Conservation (phyloP, 805 yeast genomes). For the Debaryomyces maramus region DNA sequence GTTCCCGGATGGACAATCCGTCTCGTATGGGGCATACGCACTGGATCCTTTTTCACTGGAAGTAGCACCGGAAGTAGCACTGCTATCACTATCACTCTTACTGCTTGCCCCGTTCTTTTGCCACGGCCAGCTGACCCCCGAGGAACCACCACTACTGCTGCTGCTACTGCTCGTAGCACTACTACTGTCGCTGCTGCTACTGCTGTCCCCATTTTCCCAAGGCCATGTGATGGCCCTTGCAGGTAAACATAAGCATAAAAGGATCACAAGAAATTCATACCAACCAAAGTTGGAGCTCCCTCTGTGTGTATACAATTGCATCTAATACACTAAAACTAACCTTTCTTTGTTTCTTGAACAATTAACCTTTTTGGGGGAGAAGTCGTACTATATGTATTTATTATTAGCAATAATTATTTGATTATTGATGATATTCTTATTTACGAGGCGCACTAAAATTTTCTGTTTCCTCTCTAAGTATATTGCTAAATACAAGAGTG, state of each 20-base stretch:
- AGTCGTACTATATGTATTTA: no score
- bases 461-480: no score
- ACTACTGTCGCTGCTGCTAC: conserved; percentile 1
- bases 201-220: not conserved
- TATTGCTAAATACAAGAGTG: no score
- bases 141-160: not conserved
- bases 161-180: not conserved
- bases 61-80: not conserved
- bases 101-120: not conserved
- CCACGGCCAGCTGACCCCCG: not conserved
- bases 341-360: no score
- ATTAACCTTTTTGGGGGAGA: no score
- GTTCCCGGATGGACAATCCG: conserved; percentile 28
- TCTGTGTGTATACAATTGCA: not conserved
- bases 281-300: not conserved
- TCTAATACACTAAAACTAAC: no score
- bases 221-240: not conserved
- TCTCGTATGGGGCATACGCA: conserved; percentile 31
- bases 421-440: no score
- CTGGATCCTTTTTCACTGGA: conserved; percentile 7
- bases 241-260: not conserved
- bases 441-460: no score
- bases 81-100: not conserved
- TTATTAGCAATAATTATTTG: no score
- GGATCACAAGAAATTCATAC: not conserved